Evolutionary conservation across 768 basidiomycete genomes (phyloP).

Genomic region (Leccinum imitatum): DNA sequence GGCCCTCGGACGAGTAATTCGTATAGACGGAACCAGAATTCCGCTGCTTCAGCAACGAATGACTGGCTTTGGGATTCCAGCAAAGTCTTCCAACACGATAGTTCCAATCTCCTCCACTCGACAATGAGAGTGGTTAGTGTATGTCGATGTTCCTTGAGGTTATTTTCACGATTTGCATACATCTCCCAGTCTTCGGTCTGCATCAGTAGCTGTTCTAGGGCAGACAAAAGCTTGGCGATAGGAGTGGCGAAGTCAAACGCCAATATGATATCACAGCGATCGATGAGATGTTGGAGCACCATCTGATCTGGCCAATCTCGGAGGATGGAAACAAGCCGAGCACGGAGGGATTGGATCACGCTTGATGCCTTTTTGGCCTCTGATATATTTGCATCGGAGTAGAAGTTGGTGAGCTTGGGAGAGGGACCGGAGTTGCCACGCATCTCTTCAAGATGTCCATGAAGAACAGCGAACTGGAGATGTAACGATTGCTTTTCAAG

Average conservation of each 20-base stretch:
- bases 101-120: slow-evolving; percentile 86
- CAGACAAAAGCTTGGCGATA: slow-evolving; percentile 77
- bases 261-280: slow-evolving; percentile 67
- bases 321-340: slow-evolving; percentile 55
- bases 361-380: slow-evolving; percentile 64
- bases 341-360: slow-evolving; percentile 50
- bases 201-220: slow-evolving; percentile 79
- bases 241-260: slow-evolving; percentile 63
- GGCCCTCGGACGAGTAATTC: slow-evolving; percentile 70
- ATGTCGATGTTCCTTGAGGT: slow-evolving; percentile 65
- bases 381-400: slow-evolving; percentile 68
- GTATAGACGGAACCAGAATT: slow-evolving; percentile 93
- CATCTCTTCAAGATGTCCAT: slow-evolving; percentile 38
- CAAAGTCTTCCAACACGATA: slow-evolving; percentile 82
- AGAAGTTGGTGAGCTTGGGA: slow-evolving; percentile 64
- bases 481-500: slow-evolving; percentile 54
- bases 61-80: slow-evolving; percentile 65
- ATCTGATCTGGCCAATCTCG: slow-evolving; percentile 96
- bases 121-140: slow-evolving; percentile 73
- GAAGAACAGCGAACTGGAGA: slow-evolving; percentile 52
- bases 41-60: slow-evolving; percentile 47
- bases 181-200: slow-evolving; percentile 97
- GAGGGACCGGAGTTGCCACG: slow-evolving; percentile 19
- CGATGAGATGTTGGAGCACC: slow-evolving; percentile 83
- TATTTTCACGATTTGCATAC: slow-evolving; percentile 90